Evolutionary conservation across 768 basidiomycete genomes (phyloP).

Genomic region (Tylopilus felleus): DNA sequence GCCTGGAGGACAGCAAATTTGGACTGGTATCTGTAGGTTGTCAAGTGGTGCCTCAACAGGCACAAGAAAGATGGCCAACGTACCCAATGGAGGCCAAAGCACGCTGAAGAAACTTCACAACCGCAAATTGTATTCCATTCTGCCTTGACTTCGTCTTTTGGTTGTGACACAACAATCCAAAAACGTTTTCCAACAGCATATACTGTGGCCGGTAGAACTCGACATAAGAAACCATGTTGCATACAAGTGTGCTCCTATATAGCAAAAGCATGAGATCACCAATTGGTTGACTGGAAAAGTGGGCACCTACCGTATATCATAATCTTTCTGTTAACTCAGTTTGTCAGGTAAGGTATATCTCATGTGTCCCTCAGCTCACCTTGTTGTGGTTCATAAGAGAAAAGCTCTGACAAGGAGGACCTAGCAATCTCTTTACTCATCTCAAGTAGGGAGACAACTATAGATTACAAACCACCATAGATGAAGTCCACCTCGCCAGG

Average conservation of each 20-base stretch:
- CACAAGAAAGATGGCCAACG: constrained; percentile 15
- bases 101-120: constrained; percentile 65
- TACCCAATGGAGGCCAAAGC: constrained; percentile 63
- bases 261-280: neutral
- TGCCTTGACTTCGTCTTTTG: constrained; percentile 40
- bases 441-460: neutral
- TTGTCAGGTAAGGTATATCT: constrained; percentile 1
- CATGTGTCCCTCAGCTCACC: constrained; percentile 33
- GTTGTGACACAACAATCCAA: constrained; percentile 52
- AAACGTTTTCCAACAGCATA: constrained; percentile 73
- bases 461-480: constrained; percentile 55
- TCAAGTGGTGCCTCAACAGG: neutral
- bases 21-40: constrained; percentile 51
- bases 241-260: constrained; percentile 55
- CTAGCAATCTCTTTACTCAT: constrained; percentile 32
- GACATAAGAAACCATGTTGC: constrained; percentile 68
- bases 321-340: constrained; percentile 39
- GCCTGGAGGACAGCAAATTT: constrained; percentile 65
- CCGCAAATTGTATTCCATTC: constrained; percentile 47
- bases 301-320: constrained; percentile 53
- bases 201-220: constrained; percentile 62
- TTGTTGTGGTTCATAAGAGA: constrained; percentile 60
- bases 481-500: constrained; percentile 65
- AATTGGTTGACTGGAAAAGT: neutral
- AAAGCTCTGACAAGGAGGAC: constrained; percentile 77